Conservation (phyloP, 202 grass and related monocot species). For the Bolboschoenoplectus hybrid region DNA sequence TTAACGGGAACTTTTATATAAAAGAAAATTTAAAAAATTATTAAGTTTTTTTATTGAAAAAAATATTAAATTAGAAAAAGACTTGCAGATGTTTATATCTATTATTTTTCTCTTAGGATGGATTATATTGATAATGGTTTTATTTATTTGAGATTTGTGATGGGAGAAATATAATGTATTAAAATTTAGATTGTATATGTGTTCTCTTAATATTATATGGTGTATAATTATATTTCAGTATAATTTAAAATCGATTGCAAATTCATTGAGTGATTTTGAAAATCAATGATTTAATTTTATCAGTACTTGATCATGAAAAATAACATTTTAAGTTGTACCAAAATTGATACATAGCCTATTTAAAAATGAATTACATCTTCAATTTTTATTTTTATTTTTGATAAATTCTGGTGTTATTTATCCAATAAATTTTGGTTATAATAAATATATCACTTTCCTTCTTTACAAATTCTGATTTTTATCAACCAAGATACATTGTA, state of each 20-base stretch:
- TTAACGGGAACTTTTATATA: no score
- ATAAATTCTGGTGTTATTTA: neutral
- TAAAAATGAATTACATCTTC: neutral
- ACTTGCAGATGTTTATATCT: neutral
- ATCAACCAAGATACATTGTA: no score
- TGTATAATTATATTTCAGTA: no score
- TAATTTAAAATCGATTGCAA: neutral
- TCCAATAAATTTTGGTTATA: neutral
- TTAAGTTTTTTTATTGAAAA: no score
- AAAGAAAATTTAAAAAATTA: no score
- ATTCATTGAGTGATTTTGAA: neutral
- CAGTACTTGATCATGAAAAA: neutral
- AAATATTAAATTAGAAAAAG: no score
- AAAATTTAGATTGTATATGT: no score
- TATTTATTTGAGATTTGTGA: neutral
- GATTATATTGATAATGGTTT: neutral
- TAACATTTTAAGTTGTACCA: neutral
- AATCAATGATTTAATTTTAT: neutral
- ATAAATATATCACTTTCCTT: neutral
- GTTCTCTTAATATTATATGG: no score
- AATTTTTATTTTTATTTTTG: neutral
- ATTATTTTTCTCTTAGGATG: neutral
- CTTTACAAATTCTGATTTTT: neutral
- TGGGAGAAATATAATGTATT: no score
- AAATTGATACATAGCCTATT: neutral